Conservation (phyloP, 495 filamentous ascomycete genomes). For the Aspergillus ellipticus region DNA sequence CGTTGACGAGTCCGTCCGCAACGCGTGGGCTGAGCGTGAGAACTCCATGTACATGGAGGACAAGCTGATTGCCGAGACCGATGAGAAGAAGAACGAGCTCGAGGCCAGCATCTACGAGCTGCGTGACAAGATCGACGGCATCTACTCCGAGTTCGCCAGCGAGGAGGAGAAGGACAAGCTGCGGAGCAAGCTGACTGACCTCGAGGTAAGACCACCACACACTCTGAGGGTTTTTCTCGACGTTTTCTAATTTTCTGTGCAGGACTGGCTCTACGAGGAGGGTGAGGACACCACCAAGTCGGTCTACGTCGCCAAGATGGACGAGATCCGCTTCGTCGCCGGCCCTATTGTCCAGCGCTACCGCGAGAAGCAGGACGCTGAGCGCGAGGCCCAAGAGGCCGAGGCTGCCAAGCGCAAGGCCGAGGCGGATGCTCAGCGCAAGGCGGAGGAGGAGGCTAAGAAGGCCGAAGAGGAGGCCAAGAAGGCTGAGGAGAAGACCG, state of each 20-base stretch:
- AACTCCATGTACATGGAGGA: conserved; percentile 92
- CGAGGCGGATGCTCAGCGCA: conserved; percentile 62
- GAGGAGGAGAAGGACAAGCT: conserved; percentile 92
- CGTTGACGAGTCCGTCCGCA: conserved; percentile 65
- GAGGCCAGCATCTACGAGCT: conserved; percentile 96
- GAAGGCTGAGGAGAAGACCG: conserved; percentile 40
- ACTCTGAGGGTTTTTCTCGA: not conserved
- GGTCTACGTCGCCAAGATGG: conserved; percentile 88
- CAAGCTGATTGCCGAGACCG: conserved; percentile 96
- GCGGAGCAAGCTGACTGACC: conserved; percentile 69
- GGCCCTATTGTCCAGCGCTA: conserved; percentile 92
- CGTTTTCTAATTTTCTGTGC: conserved; percentile 12
- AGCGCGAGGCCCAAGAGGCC: conserved; percentile 81
- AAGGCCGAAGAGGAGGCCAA: conserved; percentile 46
- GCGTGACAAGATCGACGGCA: conserved; percentile 87
- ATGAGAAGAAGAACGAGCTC: conserved; percentile 99
- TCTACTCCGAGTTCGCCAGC: conserved; percentile 80
- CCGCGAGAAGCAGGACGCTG: conserved; percentile 88
- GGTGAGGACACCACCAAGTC: conserved; percentile 94
- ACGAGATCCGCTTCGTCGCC: conserved; percentile 86
- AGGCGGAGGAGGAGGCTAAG: conserved; percentile 49
- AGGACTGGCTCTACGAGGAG: conserved; percentile 99
- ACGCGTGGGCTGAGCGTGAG: conserved; percentile 71
- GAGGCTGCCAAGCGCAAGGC: conserved; percentile 76
- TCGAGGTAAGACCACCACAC: conserved; percentile 64